A percentile compares a stretch with the other conserved stretches of the same genome.
Conservation (phyloP, 73 alveolate species). For the Durusdinium trenchii region DNA sequence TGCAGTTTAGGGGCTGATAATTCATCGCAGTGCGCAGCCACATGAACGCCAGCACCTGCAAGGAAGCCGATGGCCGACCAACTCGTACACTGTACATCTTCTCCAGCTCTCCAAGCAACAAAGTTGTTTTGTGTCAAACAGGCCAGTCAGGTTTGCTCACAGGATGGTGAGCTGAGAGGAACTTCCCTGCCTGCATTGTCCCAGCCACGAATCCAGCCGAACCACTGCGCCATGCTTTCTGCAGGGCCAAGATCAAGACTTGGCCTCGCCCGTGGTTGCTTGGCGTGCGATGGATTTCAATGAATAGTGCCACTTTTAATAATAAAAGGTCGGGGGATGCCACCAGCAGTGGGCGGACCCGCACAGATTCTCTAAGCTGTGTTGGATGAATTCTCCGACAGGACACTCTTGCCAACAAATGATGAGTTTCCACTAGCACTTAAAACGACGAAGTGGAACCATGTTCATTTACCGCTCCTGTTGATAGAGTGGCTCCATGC, state of each 20-base stretch:
- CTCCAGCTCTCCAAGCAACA: neutral
- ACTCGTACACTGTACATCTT: neutral
- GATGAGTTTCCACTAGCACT: too few relatives aligned
- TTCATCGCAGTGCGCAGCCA: conserved; percentile 98
- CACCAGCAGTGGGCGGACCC: too few relatives aligned
- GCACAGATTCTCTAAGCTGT: too few relatives aligned
- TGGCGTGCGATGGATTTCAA: too few relatives aligned
- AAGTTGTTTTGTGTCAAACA: neutral
- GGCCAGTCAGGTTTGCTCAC: neutral
- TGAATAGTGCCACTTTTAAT: too few relatives aligned
- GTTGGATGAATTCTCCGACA: too few relatives aligned
- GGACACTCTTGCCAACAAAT: too few relatives aligned
- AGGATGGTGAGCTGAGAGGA: neutral
- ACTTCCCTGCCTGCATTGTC: conserved; percentile 68
- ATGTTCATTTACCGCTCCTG: too few relatives aligned
- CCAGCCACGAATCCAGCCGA: conserved; percentile 93
- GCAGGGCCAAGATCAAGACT: conserved; percentile 61
- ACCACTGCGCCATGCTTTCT: conserved; percentile 92
- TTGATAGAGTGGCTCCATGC: too few relatives aligned
- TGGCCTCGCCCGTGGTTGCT: too few relatives aligned
- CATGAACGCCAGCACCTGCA: conserved; percentile 97
- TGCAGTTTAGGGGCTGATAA: conserved; percentile 95
- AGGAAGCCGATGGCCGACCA: neutral
- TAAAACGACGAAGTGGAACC: too few relatives aligned
- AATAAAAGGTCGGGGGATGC: too few relatives aligned